phyloP scores from a whole-genome alignment of 2,329 filamentous ascomycete genomes.

The Cercospora sojina region DNA sequence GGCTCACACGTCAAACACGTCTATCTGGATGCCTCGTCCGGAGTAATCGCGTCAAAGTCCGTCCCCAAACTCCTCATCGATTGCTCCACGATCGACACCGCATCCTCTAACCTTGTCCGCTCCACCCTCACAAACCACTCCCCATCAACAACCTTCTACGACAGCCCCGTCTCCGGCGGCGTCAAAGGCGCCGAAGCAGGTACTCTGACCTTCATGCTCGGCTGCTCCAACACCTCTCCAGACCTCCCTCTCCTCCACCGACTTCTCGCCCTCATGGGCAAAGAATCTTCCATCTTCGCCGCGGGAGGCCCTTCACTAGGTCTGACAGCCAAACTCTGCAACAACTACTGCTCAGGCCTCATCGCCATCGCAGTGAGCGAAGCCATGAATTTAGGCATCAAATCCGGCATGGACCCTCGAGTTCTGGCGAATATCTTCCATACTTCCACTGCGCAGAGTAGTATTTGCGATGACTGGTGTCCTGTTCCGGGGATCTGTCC shows the following conservation, averaged over 20 bases:
- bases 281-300: conserved; percentile 49
- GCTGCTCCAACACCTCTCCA: conserved; percentile 47
- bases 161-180: conserved; percentile 55
- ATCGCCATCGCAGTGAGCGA: conserved; percentile 60
- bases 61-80: conserved; percentile 53
- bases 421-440: conserved; percentile 54
- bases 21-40: conserved; percentile 48
- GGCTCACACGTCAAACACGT: conserved; percentile 53
- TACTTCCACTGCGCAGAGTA: conserved; percentile 53
- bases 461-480: conserved; percentile 53
- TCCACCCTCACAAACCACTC: conserved; percentile 42
- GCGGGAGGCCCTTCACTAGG: conserved; percentile 58
- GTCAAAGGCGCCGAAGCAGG: conserved; percentile 53
- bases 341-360: conserved; percentile 61
- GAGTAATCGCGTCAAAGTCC: conserved; percentile 45
- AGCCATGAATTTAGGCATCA: conserved; percentile 61
- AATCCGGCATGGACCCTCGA: conserved; percentile 55
- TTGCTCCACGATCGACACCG: conserved; percentile 57
- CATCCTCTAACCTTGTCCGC: conserved; percentile 50
- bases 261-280: conserved; percentile 54
- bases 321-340: conserved; percentile 59
- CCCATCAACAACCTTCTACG: conserved; percentile 49
- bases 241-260: conserved; percentile 47
- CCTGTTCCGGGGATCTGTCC: conserved; percentile 53
- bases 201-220: conserved; percentile 58